Base-by-base conservation (phyloP, 495 filamentous ascomycete species). In the Hypoxylon fuscum region DNA sequence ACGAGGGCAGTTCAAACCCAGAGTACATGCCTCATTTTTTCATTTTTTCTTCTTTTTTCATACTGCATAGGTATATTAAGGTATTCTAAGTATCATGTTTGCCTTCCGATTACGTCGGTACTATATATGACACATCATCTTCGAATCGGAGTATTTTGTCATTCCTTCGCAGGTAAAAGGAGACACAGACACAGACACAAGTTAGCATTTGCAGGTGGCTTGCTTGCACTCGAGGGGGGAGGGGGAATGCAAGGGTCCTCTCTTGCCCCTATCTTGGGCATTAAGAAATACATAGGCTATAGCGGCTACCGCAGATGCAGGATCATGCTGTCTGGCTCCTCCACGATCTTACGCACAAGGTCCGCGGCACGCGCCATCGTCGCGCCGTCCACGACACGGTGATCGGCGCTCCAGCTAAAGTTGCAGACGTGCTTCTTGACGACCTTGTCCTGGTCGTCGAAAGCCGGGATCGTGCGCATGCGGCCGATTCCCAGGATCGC, bases 401-500 rank as follows among this genome's bases (percentile, higher is more conserved):
- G 96, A 75, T 99, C 96, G 15, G 94, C 96, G 70, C 92, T 94
- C 93, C 93, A 99, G 69, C 92, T 96, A 64, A 98, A 94, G 71
- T 95, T 90, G 64, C 87, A 85, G 25, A 91, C 78, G 55, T 89
- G 83, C 72, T 83, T 85, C 68, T 75, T 80, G 18, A 91, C 77
- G 15, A 93, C 71, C 38, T 69, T 68, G 40, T 81, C 83, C 58
- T 82, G 76, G 41, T 74, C 75, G n/a, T 75, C 78, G 72, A 93
- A 93, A n/a, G 86, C 86, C 10, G 90, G 91, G 20, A 91, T 79
- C 1, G 82, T 81, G 68, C 85, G 88, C 69, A 89, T 86, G 70
- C 88, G 86, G 6, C 96, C 96, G 27, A 99, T 78, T 1, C 96
- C 96, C 2, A 99, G 75, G 69, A 99, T 98, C 8, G 91, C 92